Evolutionary conservation across 2,329 filamentous ascomycete genomes (phyloP), one percentile per base, ranked within the genome.

Genomic region (Fusarium sp.): DNA sequence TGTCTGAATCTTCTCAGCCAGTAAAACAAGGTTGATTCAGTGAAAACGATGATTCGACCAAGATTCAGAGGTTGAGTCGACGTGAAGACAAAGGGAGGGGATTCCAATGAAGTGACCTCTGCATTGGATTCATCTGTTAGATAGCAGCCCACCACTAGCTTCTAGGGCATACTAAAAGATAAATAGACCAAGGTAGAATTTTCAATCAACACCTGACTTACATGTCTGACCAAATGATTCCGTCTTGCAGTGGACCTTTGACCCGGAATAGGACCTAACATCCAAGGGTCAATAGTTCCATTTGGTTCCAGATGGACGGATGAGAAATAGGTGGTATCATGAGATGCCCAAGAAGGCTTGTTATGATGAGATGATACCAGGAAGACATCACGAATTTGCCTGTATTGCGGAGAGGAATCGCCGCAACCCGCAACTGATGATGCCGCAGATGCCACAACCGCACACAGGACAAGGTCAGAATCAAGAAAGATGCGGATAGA

Each of bases 111-210:
- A 13, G 14, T 41, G 11, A 4, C 14, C 2, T 16, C 14, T 15
- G 1, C 2, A n/a, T 24, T 12, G 0, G n/a, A 6, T 15, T 18
- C 11, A 24, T 24, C 8, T 5, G 8, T 2, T 11, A 5, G 16
- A 20, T 20, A 14, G 4, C 9, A 20, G 22, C 22, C 16, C 0
- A 24, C 8, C 16, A 24, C 16, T 20, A 20, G 16, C 12, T 6
- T 18, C 6, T 14, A 7, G 8, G 3, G 24, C 20, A 10, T 7
- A 24, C 30, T 18, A 14, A 31, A 14, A 33, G 16, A 24, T 5
- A 24, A 3, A 20, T 24, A 11, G 30, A 50, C 8, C 24, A 6
- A 13, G 0, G 2, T 20, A 20, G 12, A 33, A 2, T 0, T 7
- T 24, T 20, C 0, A 33, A 33, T 18, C 4, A 33, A 28, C 1